A percentile compares a stretch with the other conserved stretches of the same genome.
These are phyloP conservation scores for Austroboletus novae-zelandiae DNA, from an alignment of 1,284 basidiomycete genomes.

Conservation along the genomic window DNA sequence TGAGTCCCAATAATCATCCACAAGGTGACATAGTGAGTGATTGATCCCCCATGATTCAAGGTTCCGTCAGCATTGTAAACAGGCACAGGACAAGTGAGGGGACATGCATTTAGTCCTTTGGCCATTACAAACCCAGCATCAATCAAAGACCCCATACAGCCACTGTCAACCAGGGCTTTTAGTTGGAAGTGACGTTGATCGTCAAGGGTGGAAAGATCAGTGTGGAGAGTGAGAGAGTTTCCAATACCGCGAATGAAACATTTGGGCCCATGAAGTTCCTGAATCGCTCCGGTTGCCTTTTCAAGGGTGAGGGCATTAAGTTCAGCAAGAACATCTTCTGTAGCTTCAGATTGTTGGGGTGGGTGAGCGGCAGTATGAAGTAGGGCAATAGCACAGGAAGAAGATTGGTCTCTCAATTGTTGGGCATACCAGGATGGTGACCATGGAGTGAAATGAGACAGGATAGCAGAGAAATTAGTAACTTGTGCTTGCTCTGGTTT, in stretches of 20 bases:
- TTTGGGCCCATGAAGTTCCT: no score
- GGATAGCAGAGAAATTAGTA: no score
- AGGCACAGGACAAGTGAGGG: conserved; percentile 15
- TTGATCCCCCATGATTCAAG: conserved; percentile 15
- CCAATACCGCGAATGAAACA: no score
- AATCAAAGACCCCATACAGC: conserved; percentile 23
- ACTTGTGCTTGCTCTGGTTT: no score
- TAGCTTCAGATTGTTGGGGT: not conserved
- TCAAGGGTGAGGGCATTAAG: not conserved
- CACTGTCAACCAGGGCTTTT: conserved; percentile 16
- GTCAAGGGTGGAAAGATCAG: not conserved
- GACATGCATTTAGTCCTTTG: conserved; percentile 6
- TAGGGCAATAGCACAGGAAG: not conserved
- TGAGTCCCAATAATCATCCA: not conserved
- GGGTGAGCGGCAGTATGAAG: not conserved
- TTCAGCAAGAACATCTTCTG: not conserved
- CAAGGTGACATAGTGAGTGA: conserved; percentile 4
- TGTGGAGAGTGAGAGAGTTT: not conserved
- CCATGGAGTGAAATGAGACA: not conserved
- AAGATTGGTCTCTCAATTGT: not conserved
- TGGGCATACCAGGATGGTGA: not conserved
- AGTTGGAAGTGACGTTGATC: not conserved
- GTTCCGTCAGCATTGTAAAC: conserved; percentile 26
- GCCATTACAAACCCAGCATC: conserved; percentile 15
- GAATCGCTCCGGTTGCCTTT: not conserved